Conservation (phyloP, 306 rosid genomes). For the Dryas drummondii region DNA sequence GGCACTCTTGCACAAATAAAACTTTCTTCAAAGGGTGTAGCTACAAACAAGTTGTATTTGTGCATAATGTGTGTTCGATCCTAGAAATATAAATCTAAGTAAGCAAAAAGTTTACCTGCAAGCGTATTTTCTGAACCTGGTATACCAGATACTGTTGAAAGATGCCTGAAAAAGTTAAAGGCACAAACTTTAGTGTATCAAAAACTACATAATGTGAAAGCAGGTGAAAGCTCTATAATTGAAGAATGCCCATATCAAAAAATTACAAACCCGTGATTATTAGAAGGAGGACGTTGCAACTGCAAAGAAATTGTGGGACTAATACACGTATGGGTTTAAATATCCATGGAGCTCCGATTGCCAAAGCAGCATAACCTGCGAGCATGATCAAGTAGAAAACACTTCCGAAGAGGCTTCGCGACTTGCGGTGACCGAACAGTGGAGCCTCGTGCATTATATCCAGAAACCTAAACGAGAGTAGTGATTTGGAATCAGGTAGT, state of each 20-base stretch:
- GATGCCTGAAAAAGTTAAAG: slow-evolving; percentile 52
- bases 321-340: slow-evolving; percentile 46
- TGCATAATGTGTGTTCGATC: not conserved
- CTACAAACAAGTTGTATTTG: not conserved
- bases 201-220: not conserved
- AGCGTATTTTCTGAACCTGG: slow-evolving; percentile 94
- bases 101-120: slow-evolving; percentile 60
- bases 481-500: not conserved
- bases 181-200: not conserved
- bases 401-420: slow-evolving; percentile 78
- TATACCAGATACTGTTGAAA: slow-evolving; percentile 93
- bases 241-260: slow-evolving; percentile 7
- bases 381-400: slow-evolving; percentile 62
- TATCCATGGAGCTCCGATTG: slow-evolving; percentile 72
- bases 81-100: not conserved
- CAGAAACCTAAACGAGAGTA: slow-evolving; percentile 55
- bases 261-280: slow-evolving; percentile 63
- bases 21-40: slow-evolving; percentile 1
- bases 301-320: slow-evolving; percentile 69
- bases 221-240: not conserved
- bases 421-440: slow-evolving; percentile 79
- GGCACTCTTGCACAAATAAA: not conserved
- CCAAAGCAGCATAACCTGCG: slow-evolving; percentile 71
- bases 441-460: slow-evolving; percentile 98
- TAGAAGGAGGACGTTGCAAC: slow-evolving; percentile 78